Percentiles rank a stretch among this genome's conserved stretches.
Evolutionary conservation across 2,329 filamentous ascomycete species (phyloP).

Genomic region (Colletotrichum sp.): DNA sequence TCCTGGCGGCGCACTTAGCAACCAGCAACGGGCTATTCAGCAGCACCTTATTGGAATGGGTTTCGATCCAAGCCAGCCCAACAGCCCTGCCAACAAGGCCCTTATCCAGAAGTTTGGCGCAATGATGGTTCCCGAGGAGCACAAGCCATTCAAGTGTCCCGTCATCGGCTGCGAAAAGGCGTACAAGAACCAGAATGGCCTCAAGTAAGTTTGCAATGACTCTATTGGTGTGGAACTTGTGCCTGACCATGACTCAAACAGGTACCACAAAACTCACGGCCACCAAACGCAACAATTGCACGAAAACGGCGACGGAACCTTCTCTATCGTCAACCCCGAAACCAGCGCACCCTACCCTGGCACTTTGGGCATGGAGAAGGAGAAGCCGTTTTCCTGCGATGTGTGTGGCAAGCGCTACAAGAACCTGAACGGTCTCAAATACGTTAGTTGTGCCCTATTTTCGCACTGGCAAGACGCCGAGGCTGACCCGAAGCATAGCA

Average conservation of each 20-base stretch:
- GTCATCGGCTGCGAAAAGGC: slow-evolving; percentile 99
- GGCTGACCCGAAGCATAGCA: slow-evolving; percentile 47
- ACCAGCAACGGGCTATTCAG: slow-evolving; percentile 66
- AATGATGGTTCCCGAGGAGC: slow-evolving; percentile 82
- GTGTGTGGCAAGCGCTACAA: slow-evolving; percentile 98
- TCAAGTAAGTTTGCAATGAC: slow-evolving; percentile 74
- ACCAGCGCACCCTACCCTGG: slow-evolving; percentile 94
- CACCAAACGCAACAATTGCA: slow-evolving; percentile 97
- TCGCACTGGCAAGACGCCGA: not conserved
- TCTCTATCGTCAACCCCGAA: slow-evolving; percentile 96
- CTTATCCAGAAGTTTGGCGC: slow-evolving; percentile 63
- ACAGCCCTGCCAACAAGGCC: slow-evolving; percentile 72
- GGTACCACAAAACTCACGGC: slow-evolving; percentile 80
- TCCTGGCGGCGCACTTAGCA: slow-evolving; percentile 75
- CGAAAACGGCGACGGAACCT: slow-evolving; percentile 95
- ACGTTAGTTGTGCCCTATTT: slow-evolving; percentile 56
- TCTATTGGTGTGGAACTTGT: not conserved
- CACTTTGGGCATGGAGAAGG: slow-evolving; percentile 99
- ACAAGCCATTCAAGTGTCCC: slow-evolving; percentile 96
- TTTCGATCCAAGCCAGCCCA: slow-evolving; percentile 76
- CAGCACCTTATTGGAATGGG: slow-evolving; percentile 75
- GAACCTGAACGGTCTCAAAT: slow-evolving; percentile 98
- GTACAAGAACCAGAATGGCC: slow-evolving; percentile 98
- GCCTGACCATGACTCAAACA: slow-evolving; percentile 31
- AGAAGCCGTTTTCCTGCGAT: slow-evolving; percentile 98